Conservation (phyloP, 495 filamentous ascomycete genomes). For the Trichocladium uniseriatum region DNA sequence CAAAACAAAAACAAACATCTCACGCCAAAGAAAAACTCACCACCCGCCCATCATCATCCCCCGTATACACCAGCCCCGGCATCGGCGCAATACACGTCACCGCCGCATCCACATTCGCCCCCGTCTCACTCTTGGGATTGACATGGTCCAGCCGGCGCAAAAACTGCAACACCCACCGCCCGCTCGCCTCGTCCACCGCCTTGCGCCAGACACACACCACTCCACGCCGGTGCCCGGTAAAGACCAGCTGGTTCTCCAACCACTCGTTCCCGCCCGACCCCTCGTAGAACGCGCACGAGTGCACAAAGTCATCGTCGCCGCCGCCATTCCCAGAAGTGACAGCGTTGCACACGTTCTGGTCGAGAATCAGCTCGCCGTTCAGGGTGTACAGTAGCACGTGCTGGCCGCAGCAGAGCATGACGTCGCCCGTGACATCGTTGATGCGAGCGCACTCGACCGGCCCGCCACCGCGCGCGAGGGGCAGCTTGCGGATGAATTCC, state of each 20-base stretch:
- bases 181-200: constrained; percentile 27
- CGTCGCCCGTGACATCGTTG: constrained; percentile 81
- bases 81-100: constrained; percentile 84
- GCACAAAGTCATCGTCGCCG: constrained; percentile 51
- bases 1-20: neutral
- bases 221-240: constrained; percentile 79
- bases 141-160: constrained; percentile 77
- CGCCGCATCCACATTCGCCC: constrained; percentile 65
- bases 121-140: constrained; percentile 61
- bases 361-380: constrained; percentile 73
- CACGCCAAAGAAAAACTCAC: constrained; percentile 31
- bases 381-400: constrained; percentile 74
- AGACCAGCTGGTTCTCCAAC: constrained; percentile 75
- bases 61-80: constrained; percentile 78
- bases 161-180: constrained; percentile 42
- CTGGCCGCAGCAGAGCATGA: constrained; percentile 70
- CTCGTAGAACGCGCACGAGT: constrained; percentile 87
- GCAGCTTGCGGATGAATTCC: constrained; percentile 71
- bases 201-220: constrained; percentile 69
- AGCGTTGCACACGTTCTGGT: constrained; percentile 64
- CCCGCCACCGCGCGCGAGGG: constrained; percentile 23
- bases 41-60: constrained; percentile 82
- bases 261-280: constrained; percentile 77
- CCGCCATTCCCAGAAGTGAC: neutral
- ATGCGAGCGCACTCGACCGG: constrained; percentile 65